These are phyloP conservation scores for Lindgomyces ingoldianus DNA, from an alignment of 495 filamentous ascomycete genomes.

Conservation along the genomic window DNA sequence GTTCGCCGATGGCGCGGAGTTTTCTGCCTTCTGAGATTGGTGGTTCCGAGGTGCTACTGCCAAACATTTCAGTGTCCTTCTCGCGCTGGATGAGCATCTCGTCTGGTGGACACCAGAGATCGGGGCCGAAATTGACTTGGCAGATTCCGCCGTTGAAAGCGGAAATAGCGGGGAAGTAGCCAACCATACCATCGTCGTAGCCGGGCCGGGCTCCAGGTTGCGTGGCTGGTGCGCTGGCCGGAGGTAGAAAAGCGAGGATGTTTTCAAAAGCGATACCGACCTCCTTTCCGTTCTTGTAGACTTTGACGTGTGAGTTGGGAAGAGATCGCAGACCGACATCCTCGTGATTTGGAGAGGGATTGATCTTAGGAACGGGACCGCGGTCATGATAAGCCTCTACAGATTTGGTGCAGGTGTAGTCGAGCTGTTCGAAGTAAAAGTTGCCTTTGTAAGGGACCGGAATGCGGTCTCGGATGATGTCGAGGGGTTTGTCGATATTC, in stretches of 20 bases:
- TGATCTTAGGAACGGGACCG: constrained; percentile 47
- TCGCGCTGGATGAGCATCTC: constrained; percentile 42
- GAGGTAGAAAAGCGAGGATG: constrained; percentile 87
- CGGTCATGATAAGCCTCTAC: constrained; percentile 85
- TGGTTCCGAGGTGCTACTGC: constrained; percentile 23
- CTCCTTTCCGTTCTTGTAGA: constrained; percentile 87
- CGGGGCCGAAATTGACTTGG: constrained; percentile 84
- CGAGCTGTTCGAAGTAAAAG: constrained; percentile 92
- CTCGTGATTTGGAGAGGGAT: constrained; percentile 70
- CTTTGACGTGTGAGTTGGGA: constrained; percentile 78
- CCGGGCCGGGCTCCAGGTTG: constrained; percentile 75
- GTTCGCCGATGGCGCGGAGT: constrained; percentile 67
- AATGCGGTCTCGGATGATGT: constrained; percentile 91
- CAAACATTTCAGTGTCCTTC: constrained; percentile 57
- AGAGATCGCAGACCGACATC: constrained; percentile 75
- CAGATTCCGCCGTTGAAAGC: constrained; percentile 89
- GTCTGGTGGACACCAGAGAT: constrained; percentile 86
- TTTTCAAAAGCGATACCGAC: constrained; percentile 88
- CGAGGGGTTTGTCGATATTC: constrained; percentile 49
- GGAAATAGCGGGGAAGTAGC: constrained; percentile 92
- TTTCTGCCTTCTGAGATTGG: constrained; percentile 37
- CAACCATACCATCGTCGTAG: constrained; percentile 89
- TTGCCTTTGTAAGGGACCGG: constrained; percentile 91
- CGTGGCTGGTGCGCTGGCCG: constrained; percentile 77
- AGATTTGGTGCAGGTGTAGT: constrained; percentile 84